Conservation (phyloP, 345 rosid genomes). For the Cochlearia excelsa region DNA sequence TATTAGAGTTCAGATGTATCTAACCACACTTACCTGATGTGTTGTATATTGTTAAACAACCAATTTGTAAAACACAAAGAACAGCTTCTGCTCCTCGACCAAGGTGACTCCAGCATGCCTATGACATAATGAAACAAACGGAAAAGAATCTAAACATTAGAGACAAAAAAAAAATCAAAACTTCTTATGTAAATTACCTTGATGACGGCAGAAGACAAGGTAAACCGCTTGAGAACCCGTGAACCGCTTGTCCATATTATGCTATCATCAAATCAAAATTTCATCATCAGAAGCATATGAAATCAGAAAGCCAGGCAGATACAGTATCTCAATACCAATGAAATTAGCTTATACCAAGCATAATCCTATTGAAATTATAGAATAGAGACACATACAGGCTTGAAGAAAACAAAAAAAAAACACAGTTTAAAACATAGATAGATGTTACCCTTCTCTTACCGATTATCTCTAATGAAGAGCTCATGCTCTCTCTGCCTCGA, state of each 20-base stretch:
- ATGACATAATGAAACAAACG: conserved; percentile 25
- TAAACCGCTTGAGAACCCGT: conserved; percentile 68
- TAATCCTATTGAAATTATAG: neutral
- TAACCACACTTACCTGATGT: conserved; percentile 57
- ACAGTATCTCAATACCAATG: conserved; percentile 12
- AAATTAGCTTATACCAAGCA: conserved; percentile 18
- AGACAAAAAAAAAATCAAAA: conserved; percentile 10
- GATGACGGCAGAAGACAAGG: conserved; percentile 55
- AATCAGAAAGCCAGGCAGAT: conserved; percentile 12
- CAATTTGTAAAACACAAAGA: conserved; percentile 74
- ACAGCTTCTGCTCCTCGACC: conserved; percentile 58
- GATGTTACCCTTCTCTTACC: conserved; percentile 36
- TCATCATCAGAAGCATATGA: conserved; percentile 7
- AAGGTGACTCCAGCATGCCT: conserved; percentile 92
- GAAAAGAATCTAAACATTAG: neutral
- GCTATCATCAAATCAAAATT: conserved; percentile 35
- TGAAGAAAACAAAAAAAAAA: neutral
- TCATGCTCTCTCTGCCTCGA: conserved; percentile 61
- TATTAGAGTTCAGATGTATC: conserved; percentile 1
- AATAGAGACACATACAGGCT: conserved; percentile 2
- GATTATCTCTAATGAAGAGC: conserved; percentile 76
- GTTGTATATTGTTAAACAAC: conserved; percentile 64
- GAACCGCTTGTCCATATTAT: conserved; percentile 69
- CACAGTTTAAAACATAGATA: neutral
- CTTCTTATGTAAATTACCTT: conserved; percentile 40